Evolutionary conservation across 2,329 filamentous ascomycete species (phyloP), one percentile per base, ranked within the genome.

Genomic region (Coniella lustricola): DNA sequence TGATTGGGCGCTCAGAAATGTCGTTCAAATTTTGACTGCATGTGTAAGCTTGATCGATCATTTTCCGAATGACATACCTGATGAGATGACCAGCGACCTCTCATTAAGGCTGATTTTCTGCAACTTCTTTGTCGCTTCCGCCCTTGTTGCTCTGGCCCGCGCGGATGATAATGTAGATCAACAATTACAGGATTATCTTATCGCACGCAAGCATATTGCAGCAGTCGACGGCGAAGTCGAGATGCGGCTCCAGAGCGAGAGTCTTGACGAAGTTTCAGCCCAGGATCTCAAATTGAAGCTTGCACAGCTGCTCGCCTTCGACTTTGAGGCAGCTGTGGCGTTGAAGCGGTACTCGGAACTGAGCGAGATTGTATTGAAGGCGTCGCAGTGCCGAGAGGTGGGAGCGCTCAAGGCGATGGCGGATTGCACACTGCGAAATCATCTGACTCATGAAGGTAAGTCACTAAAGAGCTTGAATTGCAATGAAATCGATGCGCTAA

Each of bases 281-380:
- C 54, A 66, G 1, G 82, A 87, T 57, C 67, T 88, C 14, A 58
- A 70, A 7, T 64, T 67, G 2, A 90, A 89, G 58, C 68, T 85
- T 32, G 74, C 82, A 5, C 76, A 81, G 2, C 66, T 95, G 16
- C 69, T 88, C 7, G 79, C 85, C 1, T 87, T 90, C 55, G 85
- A 93, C 55, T 86, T 95, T 52, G 90, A 95, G 67, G 84, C 81
- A 2, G 80, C 84, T 0, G 67, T 86, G 34, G 73, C 72, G 29
- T 69, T 93, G 4, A 76, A 81, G 51, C 72, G 76, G 17, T 93
- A 84, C 84, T 76, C 85, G 37, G 73, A 78, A 33, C 67, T 94
- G 1, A 68, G 73, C 4, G 63, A 68, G 14, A 77, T 89, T 7
- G 74, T 93, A 18, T 59, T 74, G 46, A 74, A 70, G 45, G 72